Base-by-base conservation (phyloP, 495 filamentous ascomycete genomes). In the Endocarpon pusillum region DNA sequence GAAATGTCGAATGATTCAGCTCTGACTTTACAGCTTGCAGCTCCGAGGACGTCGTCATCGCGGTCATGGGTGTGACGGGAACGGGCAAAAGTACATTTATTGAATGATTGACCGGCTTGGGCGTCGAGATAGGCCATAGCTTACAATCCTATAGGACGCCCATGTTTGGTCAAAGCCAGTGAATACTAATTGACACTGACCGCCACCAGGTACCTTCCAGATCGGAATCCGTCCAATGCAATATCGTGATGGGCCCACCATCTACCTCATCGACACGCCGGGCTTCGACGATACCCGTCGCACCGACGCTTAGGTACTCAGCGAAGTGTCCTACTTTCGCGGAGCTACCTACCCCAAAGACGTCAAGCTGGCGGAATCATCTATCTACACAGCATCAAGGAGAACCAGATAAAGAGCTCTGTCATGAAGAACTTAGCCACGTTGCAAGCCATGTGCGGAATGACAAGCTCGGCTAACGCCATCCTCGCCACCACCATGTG, bases 251-350 rank as follows among this genome's bases (percentile, higher is more conserved):
- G 28, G 19, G 26, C n/a, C n/a, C n/a, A 48, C 24, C 18, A 27
- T 51, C 21, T 43, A 42, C 33, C 42, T 69, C 3, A 46, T 67
- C 27, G 64, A 67, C 38, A 67, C 62, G 0, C 64, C 63, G 3
- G 64, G 64, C 15, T 68, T 67, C 31, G 51, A 67, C 39, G 64
- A 68, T 42, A 62, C 59, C 3, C 42, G 40, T n/a, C 43, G 53
- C 0, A 50, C 44, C 5, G 63, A 64, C 21, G 42, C 49, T 3
- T 53, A 62, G 4, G 44, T 63, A 5, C 52, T 67, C 2, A 38
- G 36, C 3, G 43, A 55, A 6, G 38, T 48, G 16, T 43, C 48
- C 10, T 30, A 29, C 17, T 45, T 33, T 24, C 36, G 53, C 32
- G 19, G 24, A 38, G 34, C 15, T 39, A 23, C 36, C 33, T 35